Base-by-base conservation (phyloP, 2,329 filamentous ascomycete species). In the Beauveria bassiana region DNA sequence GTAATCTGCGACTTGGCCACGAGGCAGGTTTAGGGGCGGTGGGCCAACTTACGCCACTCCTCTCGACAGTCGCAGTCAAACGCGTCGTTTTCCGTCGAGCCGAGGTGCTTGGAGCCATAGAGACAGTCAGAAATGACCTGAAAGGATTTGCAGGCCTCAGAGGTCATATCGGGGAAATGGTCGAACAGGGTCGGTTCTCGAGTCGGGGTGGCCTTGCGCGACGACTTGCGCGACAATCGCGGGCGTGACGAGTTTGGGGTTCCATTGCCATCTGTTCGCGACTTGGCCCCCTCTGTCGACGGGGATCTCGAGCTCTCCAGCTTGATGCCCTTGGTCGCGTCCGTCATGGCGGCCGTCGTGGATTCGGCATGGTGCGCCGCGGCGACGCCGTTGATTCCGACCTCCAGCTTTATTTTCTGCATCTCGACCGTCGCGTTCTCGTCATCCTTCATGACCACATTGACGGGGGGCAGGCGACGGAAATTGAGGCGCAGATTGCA, bases 21-120 rank as follows among this genome's bases (percentile, higher is more conserved):
- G 9, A n/a, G 55, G 20, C 31, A n/a, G 45, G 31, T 28, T 22
- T 43, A 22, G 28, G 34, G 53, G 55, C 22, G 12, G 22, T 50
- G 50, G 63, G 62, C 56, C 57, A 61, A 82, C 93, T 81, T 87
- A 97, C 93, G 88, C 90, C 90, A 97, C 78, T 97, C 91, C 76
- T 96, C 91, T 67, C 84, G 81, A 76, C 95, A 99, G 73, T 99
- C 95, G 76, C 95, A 99, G 75, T 97, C 95, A 74, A 98, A 81
- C 63, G 90, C 79, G 75, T 89, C 93, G 76, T 93, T 90, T 70
- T 97, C 93, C 28, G 95, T 96, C 66, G 88, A 89, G 58, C 95
- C 95, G 77, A 98, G 86, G 67, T 90, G 86, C 74, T 96, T 97
- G 66, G 92, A 91, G 59, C 90, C 91, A 75, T 99, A 99, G 40